Evolutionary conservation across 2,329 filamentous ascomycete genomes (phyloP), one percentile per base, ranked within the genome.

Genomic region (Pestalotiopsis fici): DNA sequence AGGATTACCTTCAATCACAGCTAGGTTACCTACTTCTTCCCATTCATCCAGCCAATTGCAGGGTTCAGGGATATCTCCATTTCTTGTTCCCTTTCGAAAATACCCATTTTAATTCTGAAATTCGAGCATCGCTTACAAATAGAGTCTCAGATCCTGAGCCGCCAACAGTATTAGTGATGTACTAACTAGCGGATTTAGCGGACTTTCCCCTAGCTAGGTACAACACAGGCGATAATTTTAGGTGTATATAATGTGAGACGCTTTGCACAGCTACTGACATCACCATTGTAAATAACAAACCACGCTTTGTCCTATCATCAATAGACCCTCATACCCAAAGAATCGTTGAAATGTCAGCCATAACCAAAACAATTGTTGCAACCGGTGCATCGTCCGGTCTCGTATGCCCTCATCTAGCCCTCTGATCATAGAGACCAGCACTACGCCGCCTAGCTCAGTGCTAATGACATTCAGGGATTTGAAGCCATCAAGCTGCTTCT

Each of bases 401-500:
- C 60, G 85, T 86, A 77, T 68, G 80, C 69, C 31, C 31, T 21
- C 35, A 5, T 27, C n/a, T n/a, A n/a, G 13, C 5, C 59, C 5
- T n/a, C 27, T 28, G 21, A 59, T 15, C 3, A 7, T 11, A 35
- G 31, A 35, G 5, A 35, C 55, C 13, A 11, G 27, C 9, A 21
- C n/a, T 37, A 28, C 54, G 21, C 11, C 59, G 39, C n/a, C 13
- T 50, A 7, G 5, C 18, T 39, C 13, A 15, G 37, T 15, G 39
- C 15, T 18, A n/a, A 59, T n/a, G 15, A 35, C 15, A 12, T 13
- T 3, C 62, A 87, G 85, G 85, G 85, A 13, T 83, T 87, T 65
- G 85, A 87, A 71, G 79, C 81, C n/a, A 77, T 86, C 65, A 85
- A 85, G 71, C 83, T 86, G 71, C 80, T 87, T 28, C 80, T 87